Conservation (phyloP, 768 basidiomycete species). For the Myochromella boudieri region DNA sequence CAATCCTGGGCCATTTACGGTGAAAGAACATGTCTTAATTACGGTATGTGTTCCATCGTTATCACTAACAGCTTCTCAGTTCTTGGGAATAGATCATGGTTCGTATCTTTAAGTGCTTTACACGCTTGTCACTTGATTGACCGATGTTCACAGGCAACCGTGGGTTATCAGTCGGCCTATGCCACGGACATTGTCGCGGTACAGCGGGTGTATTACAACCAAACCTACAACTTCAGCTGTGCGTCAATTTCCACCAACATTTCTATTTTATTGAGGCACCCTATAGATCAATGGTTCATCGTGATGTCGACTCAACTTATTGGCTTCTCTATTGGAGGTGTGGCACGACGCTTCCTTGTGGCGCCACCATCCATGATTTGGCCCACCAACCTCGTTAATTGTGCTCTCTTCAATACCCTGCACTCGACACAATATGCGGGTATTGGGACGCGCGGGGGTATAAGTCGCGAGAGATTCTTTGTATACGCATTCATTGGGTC, state of each 20-base stretch:
- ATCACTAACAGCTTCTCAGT: conserved; percentile 5
- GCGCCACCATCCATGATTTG: conserved; percentile 65
- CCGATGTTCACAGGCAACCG: conserved; percentile 46
- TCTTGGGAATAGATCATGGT: conserved; percentile 31
- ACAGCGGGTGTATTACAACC: conserved; percentile 64
- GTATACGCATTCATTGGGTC: conserved; percentile 55
- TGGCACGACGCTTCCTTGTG: conserved; percentile 72
- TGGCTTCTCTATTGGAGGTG: conserved; percentile 76
- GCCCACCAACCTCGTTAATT: conserved; percentile 69
- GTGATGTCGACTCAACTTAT: conserved; percentile 70
- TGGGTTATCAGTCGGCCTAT: conserved; percentile 62
- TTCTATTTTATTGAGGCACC: conserved; percentile 2
- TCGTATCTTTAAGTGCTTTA: conserved; percentile 24
- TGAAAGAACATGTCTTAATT: conserved; percentile 74
- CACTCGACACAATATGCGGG: conserved; percentile 70
- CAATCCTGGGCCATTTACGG: conserved; percentile 75
- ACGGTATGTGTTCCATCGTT: conserved; percentile 29
- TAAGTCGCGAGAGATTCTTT: conserved; percentile 73
- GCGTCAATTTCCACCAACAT: conserved; percentile 17
- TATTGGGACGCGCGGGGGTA: conserved; percentile 55
- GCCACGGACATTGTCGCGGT: conserved; percentile 73
- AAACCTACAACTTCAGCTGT: conserved; percentile 61
- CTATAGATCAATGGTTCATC: conserved; percentile 66
- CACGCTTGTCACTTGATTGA: background rate
- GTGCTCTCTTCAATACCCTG: conserved; percentile 74